These are phyloP conservation scores for Penicilliopsis zonata DNA, from an alignment of 495 filamentous ascomycete genomes.

Conservation along the genomic window DNA sequence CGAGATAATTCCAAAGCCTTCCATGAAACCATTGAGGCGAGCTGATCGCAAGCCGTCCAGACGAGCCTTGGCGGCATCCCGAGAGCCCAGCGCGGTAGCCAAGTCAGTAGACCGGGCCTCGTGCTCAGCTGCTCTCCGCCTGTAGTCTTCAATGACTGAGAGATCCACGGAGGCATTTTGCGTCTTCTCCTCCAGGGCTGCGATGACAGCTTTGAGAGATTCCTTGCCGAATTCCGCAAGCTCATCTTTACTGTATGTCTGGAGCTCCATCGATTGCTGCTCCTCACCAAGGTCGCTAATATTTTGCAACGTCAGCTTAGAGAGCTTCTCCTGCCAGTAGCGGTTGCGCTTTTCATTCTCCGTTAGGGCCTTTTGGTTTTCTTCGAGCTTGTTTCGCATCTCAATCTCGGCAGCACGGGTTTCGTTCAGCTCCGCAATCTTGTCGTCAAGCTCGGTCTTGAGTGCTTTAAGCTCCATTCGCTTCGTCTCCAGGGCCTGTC, in stretches of 20 bases:
- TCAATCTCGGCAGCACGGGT: slow-evolving; percentile 88
- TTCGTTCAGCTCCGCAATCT: slow-evolving; percentile 77
- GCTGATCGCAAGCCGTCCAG: slow-evolving; percentile 84
- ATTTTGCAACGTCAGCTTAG: slow-evolving; percentile 65
- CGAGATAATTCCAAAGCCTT: slow-evolving; percentile 91
- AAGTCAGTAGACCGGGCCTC: slow-evolving; percentile 71
- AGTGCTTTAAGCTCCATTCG: slow-evolving; percentile 66
- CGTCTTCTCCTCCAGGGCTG: slow-evolving; percentile 81
- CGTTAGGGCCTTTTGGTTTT: slow-evolving; percentile 76
- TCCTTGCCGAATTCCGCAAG: slow-evolving; percentile 87
- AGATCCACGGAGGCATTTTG: slow-evolving; percentile 84
- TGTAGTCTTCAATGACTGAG: slow-evolving; percentile 84
- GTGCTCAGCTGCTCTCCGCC: slow-evolving; percentile 79
- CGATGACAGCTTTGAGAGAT: slow-evolving; percentile 75
- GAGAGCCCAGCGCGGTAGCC: slow-evolving; percentile 54
- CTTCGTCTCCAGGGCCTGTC: slow-evolving; percentile 55
- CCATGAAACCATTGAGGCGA: slow-evolving; percentile 95
- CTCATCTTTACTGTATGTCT: slow-evolving; percentile 80
- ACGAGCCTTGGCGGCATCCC: slow-evolving; percentile 78
- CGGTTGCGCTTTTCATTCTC: slow-evolving; percentile 78
- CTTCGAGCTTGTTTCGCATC: slow-evolving; percentile 93
- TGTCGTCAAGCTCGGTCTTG: slow-evolving; percentile 79
- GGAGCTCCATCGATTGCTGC: slow-evolving; percentile 47
- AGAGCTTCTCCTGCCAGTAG: slow-evolving; percentile 83
- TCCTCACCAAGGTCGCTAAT: slow-evolving; percentile 56